Percentiles rank a stretch among this genome's conserved stretches.
These are phyloP conservation scores for Coemansia javaensis DNA, from an alignment of 192 early-diverging fungal genomes.

Conservation along the genomic window DNA sequence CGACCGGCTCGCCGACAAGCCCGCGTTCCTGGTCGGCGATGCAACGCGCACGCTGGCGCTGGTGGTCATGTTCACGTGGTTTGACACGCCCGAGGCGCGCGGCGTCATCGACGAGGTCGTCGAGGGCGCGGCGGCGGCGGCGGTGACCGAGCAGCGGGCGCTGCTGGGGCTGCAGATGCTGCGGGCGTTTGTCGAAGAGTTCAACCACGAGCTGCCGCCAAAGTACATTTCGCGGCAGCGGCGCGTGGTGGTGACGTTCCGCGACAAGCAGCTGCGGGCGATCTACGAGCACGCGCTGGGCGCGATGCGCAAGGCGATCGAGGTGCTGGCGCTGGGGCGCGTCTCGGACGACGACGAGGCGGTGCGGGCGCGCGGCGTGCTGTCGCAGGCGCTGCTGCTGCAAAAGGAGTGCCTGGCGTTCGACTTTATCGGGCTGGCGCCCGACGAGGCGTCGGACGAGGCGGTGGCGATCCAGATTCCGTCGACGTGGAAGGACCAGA, in stretches of 20 bases:
- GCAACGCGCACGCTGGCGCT: slow-evolving; percentile 43
- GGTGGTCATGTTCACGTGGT: slow-evolving; percentile 52
- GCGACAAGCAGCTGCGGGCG: slow-evolving; percentile 56
- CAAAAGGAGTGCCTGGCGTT: slow-evolving; percentile 67
- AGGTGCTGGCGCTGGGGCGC: background rate
- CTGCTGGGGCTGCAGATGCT: slow-evolving; percentile 66
- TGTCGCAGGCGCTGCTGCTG: slow-evolving; percentile 56
- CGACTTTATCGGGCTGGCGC: slow-evolving; percentile 76
- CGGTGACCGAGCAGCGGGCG: slow-evolving; percentile 38
- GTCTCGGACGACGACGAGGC: slow-evolving; percentile 29
- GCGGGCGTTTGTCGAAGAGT: slow-evolving; percentile 65
- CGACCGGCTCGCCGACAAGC: slow-evolving; percentile 27
- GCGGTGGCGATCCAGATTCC: slow-evolving; percentile 67
- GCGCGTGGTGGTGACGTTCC: slow-evolving; percentile 59
- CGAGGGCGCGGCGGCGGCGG: slow-evolving; percentile 19
- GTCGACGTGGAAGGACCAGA: slow-evolving; percentile 69
- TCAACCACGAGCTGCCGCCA: slow-evolving; percentile 59
- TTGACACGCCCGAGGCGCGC: slow-evolving; percentile 35
- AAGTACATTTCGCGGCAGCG: slow-evolving; percentile 64
- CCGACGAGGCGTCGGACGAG: slow-evolving; percentile 78
- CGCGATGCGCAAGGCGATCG: slow-evolving; percentile 18
- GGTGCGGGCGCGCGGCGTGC: slow-evolving; percentile 24
- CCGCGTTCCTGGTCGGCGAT: slow-evolving; percentile 43
- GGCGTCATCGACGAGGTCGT: slow-evolving; percentile 33
- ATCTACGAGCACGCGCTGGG: slow-evolving; percentile 52